Base-by-base conservation (phyloP, 2,329 filamentous ascomycete species). In the Nothophoma quercina region DNA sequence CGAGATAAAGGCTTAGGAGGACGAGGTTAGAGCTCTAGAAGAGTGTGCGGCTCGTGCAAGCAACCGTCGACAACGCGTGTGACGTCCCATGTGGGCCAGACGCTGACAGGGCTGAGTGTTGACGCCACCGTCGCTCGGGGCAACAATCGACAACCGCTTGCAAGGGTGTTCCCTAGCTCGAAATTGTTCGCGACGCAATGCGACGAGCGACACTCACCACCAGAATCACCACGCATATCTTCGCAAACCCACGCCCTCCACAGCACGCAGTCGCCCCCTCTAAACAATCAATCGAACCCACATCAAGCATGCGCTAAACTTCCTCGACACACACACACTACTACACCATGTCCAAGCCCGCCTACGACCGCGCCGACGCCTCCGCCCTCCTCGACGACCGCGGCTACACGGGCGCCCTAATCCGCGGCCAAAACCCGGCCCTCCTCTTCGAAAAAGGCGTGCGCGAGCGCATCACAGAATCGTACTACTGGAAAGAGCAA, bases 401-500 rank as follows among this genome's bases (percentile, higher is more conserved):
- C 64, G 93, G 93, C 71, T 90, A 90, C 71, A 81, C 79, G 10
- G 90, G 88, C 36, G 77, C 86, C 28, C 84, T 96, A 18, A 88
- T 95, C 58, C 92, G 93, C 72, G 92, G 92, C 55, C 88, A 96
- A 69, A 97, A 97, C 78, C 93, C 93, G 1, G 90, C 92, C n/a
- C 93, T 90, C 4, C 90, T 98, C 55, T 90, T 98, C 83, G 93
- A 98, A 76, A 96, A 96, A 75, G 89, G 92, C 32, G 91, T 97
- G 61, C 90, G 90, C 70, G 95, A 99, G 77, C 92, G 95, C 71
- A 97, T 99, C 75, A 87, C 93, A 63, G 92, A 96, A 70, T 91
- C 87, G 45, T 96, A 96, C 78, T 99, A 96, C 80, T 99, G 92
- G 89, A 97, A 97, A 76, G 95, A 98, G 77, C 93, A 97, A 78